Evolutionary conservation across 805 yeast genomes (phyloP).

Genomic region (Saccharomycopsis amapae): DNA sequence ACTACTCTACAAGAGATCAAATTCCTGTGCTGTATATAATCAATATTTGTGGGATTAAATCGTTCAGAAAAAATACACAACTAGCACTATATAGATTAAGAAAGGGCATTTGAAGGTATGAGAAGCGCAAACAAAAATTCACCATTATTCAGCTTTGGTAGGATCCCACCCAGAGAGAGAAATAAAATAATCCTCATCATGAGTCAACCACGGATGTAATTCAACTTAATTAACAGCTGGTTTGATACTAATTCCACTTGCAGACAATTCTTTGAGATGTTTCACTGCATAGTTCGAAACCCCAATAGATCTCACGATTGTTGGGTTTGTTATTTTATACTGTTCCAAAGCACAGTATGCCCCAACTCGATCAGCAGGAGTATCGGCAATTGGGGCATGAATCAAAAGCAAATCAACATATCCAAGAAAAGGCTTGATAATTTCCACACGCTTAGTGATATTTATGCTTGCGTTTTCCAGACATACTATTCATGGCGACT

Average conservation of each 20-base stretch:
- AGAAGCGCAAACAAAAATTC: too few relatives aligned
- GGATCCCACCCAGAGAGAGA: neutral
- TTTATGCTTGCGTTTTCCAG: neutral
- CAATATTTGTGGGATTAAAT: too few relatives aligned
- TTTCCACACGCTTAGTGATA: neutral
- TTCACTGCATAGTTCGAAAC: slow-evolving; percentile 63
- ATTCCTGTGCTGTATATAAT: too few relatives aligned
- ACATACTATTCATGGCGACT: neutral
- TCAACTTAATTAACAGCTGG: slow-evolving; percentile 52
- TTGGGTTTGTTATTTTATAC: slow-evolving; percentile 52
- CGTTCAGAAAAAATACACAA: too few relatives aligned
- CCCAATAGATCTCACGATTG: slow-evolving; percentile 55
- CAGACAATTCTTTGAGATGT: slow-evolving; percentile 57
- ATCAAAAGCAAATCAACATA: slow-evolving; percentile 1
- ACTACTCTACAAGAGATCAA: too few relatives aligned
- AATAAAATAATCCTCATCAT: slow-evolving; percentile 15
- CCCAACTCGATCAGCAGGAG: slow-evolving; percentile 40
- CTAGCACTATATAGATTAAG: too few relatives aligned
- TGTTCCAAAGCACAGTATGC: slow-evolving; percentile 73
- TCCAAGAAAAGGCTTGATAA: neutral
- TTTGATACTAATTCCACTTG: slow-evolving; percentile 38
- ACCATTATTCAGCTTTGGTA: neutral
- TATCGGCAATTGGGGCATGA: slow-evolving; percentile 45
- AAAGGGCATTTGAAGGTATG: too few relatives aligned
- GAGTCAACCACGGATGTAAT: slow-evolving; percentile 43